Base-by-base conservation (phyloP, 495 filamentous ascomycete genomes). In the Haplographium delicatum region DNA sequence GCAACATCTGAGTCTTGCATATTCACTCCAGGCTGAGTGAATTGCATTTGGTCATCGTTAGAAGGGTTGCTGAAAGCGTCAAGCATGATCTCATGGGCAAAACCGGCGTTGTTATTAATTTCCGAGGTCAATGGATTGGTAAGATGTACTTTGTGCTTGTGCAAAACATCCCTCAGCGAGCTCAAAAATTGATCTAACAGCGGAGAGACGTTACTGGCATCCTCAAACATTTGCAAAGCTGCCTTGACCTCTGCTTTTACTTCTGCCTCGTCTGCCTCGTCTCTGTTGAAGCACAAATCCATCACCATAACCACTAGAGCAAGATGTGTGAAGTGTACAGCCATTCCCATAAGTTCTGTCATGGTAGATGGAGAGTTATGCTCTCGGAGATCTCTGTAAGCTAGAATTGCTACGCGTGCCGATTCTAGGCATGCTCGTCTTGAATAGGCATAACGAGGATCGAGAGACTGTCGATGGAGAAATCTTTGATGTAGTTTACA, bases 341-440 rank as follows among this genome's bases (percentile, higher is more conserved):
- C 55, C 52, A 60, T 61, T 5, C 57, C 55, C 60, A 57, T 61
- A 13, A 43, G 53, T 19, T 50, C 54, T 13, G 34, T 57, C 27
- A 35, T 34, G 13, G 54, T 43, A 6, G 2, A 33, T 4, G 50
- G 60, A 28, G 52, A 56, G 20, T 59, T 34, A 25, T 24, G 24
- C 24, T 30, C 41, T 13, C 5, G 19, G 5, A 63, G 63, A 15
- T 64, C 61, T 22, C 70, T 61, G 31, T 67, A 64, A 26, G 68
- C 70, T 55, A 70, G 66, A 2, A 75, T 66, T 4, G 75, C 64
- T 13, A 67, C 70, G 1, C 72, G 68, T 1, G 74, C 73, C 11
- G 72, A 70, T 41, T 66, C 64, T 5, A 76, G 56, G 16, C 68
- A 70, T 6, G 67, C 54, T 2, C 68, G 48, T 43, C 73, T 68